Percentiles rank a stretch among this genome's conserved stretches.
Conservation (phyloP, 2,329 filamentous ascomycete species). For the Paradendryphiella salina region DNA sequence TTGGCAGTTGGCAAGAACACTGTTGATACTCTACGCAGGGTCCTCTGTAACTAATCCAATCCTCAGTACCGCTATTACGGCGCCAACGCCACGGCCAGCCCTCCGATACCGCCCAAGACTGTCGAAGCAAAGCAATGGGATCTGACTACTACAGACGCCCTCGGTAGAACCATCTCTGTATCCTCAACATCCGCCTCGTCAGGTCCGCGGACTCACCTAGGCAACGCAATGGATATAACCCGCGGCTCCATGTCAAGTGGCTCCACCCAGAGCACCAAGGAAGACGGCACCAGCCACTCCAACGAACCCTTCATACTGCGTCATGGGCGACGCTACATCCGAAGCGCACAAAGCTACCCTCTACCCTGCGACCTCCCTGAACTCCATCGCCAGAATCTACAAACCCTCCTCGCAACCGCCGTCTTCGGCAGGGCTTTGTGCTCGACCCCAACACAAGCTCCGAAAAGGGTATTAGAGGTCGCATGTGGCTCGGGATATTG, state of each 20-base stretch:
- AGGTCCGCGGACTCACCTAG: slow-evolving; percentile 17
- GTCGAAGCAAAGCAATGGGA: slow-evolving; percentile 45
- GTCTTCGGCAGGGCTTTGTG: slow-evolving; percentile 81
- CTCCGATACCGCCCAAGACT: slow-evolving; percentile 37
- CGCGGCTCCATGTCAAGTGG: slow-evolving; percentile 47
- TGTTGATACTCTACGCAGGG: slow-evolving; percentile 8
- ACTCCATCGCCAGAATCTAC: slow-evolving; percentile 82
- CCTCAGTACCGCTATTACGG: slow-evolving; percentile 44
- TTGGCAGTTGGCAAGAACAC: slow-evolving; percentile 41
- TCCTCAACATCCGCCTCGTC: slow-evolving; percentile 27
- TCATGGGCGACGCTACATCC: slow-evolving; percentile 81
- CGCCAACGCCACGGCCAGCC: slow-evolving; percentile 29
- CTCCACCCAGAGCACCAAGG: slow-evolving; percentile 41
- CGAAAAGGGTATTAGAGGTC: slow-evolving; percentile 74
- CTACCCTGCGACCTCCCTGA: slow-evolving; percentile 85
- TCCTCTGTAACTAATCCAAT: slow-evolving; percentile 13
- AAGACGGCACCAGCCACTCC: slow-evolving; percentile 24
- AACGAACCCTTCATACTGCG: slow-evolving; percentile 63
- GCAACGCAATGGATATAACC: slow-evolving; percentile 42
- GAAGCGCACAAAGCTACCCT: slow-evolving; percentile 75
- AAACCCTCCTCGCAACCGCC: slow-evolving; percentile 78
- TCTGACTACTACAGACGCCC: slow-evolving; percentile 40
- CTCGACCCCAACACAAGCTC: slow-evolving; percentile 65
- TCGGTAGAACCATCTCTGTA: slow-evolving; percentile 42
- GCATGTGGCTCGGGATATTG: slow-evolving; percentile 88